Evolutionary conservation across 371 early-diverging fungal genomes (phyloP).

Genomic region (Choanephora cucurbitarum): DNA sequence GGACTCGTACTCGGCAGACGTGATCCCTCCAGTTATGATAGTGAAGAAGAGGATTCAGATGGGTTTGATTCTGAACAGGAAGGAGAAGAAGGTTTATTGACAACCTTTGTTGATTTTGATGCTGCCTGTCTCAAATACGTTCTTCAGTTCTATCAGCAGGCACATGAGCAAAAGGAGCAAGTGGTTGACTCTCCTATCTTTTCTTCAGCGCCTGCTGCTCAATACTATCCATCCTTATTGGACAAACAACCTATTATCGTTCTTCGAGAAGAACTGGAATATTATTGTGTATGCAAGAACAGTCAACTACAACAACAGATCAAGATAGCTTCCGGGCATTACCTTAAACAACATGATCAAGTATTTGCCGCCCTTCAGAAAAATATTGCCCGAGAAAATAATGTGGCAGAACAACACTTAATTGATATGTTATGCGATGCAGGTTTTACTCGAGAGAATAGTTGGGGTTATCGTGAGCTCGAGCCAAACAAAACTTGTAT

Average conservation of each 20-base stretch:
- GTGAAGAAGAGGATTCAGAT: slow-evolving; percentile 55
- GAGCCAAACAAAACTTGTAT: slow-evolving; percentile 72
- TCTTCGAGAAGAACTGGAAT: slow-evolving; percentile 65
- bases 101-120: slow-evolving; percentile 66
- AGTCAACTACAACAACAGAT: slow-evolving; percentile 39
- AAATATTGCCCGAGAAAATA: slow-evolving; percentile 71
- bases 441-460: slow-evolving; percentile 72
- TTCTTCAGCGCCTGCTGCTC: slow-evolving; percentile 34
- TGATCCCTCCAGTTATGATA: slow-evolving; percentile 44
- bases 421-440: slow-evolving; percentile 88
- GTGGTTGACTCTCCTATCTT: slow-evolving; percentile 2
- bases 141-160: slow-evolving; percentile 51
- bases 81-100: slow-evolving; percentile 51
- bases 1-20: slow-evolving; percentile 65
- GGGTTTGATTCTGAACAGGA: slow-evolving; percentile 51
- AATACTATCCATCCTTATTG: slow-evolving; percentile 57
- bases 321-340: slow-evolving; percentile 65
- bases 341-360: slow-evolving; percentile 64
- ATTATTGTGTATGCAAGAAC: slow-evolving; percentile 53
- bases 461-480: slow-evolving; percentile 78
- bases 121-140: slow-evolving; percentile 67
- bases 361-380: slow-evolving; percentile 81
- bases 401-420: slow-evolving; percentile 80
- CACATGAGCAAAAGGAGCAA: slow-evolving; percentile 23
- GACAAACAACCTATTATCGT: slow-evolving; percentile 75